Evolutionary conservation across 2,329 filamentous ascomycete genomes (phyloP).

Genomic region (Teratosphaeria pseudoeucalypti): DNA sequence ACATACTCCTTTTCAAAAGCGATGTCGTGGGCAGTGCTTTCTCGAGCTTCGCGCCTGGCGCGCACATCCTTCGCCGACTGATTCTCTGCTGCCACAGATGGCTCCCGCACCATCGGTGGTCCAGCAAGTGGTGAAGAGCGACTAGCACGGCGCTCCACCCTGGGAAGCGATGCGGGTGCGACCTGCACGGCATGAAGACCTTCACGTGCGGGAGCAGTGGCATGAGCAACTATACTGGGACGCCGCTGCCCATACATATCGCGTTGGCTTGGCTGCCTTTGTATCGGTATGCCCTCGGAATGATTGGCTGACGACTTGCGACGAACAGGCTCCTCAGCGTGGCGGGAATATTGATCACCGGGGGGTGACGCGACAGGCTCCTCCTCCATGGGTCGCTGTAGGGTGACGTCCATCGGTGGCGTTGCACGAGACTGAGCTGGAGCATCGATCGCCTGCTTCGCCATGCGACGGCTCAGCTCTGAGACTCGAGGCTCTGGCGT

Average conservation of each 20-base stretch:
- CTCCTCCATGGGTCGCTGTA: slow-evolving; percentile 13
- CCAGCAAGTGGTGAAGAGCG: slow-evolving; percentile 28
- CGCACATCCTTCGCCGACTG: slow-evolving; percentile 9
- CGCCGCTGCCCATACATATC: slow-evolving; percentile 29
- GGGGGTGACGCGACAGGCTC: background rate
- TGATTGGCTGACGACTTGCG: slow-evolving; percentile 17
- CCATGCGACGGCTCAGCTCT: slow-evolving; percentile 23
- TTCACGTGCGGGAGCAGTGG: slow-evolving; percentile 36
- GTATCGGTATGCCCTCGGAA: slow-evolving; percentile 10
- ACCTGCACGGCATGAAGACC: slow-evolving; percentile 24
- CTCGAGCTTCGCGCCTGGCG: slow-evolving; percentile 38
- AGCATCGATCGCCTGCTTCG: slow-evolving; percentile 19
- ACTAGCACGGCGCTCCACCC: slow-evolving; percentile 53
- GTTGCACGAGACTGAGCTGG: slow-evolving; percentile 5
- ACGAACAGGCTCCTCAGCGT: slow-evolving; percentile 11
- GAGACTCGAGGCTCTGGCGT: slow-evolving; percentile 17
- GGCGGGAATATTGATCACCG: background rate
- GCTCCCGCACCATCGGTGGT: slow-evolving; percentile 39
- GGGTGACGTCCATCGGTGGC: slow-evolving; percentile 5
- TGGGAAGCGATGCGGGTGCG: slow-evolving; percentile 8
- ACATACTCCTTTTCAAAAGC: slow-evolving; percentile 92
- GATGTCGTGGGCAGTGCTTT: slow-evolving; percentile 71
- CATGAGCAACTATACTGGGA: slow-evolving; percentile 33
- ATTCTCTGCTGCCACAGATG: slow-evolving; percentile 17
- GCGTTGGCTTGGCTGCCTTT: slow-evolving; percentile 24